Evolutionary conservation across 768 basidiomycete species (phyloP).

Genomic region (Sarcodon aspratus): DNA sequence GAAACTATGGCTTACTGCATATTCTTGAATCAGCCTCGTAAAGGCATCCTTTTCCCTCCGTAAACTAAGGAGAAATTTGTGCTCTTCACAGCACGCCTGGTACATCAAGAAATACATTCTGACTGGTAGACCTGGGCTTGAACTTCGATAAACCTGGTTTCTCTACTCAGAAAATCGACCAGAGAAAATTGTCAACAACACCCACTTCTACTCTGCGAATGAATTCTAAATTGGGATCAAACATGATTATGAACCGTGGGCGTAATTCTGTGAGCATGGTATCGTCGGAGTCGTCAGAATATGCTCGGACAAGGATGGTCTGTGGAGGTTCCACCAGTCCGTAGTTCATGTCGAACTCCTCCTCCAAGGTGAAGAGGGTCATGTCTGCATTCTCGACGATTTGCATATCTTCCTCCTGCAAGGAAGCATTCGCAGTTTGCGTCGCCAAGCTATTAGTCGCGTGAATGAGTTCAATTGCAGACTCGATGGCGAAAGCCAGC

Average conservation of each 20-base stretch:
- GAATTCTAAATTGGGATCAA: constrained; percentile 90
- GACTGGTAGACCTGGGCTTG: constrained; percentile 71
- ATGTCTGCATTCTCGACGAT: constrained; percentile 2
- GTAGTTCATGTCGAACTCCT: constrained; percentile 67
- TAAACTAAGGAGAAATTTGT: constrained; percentile 84
- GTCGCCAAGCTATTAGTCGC: constrained; percentile 18
- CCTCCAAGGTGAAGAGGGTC: constrained; percentile 19
- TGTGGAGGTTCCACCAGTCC: constrained; percentile 72
- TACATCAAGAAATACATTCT: constrained; percentile 97
- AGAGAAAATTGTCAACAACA: neutral
- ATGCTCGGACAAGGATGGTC: constrained; percentile 77
- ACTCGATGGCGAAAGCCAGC: constrained; percentile 13
- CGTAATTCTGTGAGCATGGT: constrained; percentile 74
- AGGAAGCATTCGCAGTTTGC: constrained; percentile 5
- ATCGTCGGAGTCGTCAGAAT: constrained; percentile 90
- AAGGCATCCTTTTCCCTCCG: constrained; percentile 91
- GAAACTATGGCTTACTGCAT: constrained; percentile 48
- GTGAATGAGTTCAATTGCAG: constrained; percentile 4
- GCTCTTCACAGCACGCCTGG: constrained; percentile 86
- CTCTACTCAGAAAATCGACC: neutral
- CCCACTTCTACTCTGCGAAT: constrained; percentile 82
- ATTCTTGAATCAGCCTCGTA: constrained; percentile 84
- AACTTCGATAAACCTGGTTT: constrained; percentile 71
- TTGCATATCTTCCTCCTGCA: neutral
- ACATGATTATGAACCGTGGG: constrained; percentile 92